These are phyloP conservation scores for Pistacia atlantica DNA, from an alignment of 345 rosid genomes.

Conservation along the genomic window DNA sequence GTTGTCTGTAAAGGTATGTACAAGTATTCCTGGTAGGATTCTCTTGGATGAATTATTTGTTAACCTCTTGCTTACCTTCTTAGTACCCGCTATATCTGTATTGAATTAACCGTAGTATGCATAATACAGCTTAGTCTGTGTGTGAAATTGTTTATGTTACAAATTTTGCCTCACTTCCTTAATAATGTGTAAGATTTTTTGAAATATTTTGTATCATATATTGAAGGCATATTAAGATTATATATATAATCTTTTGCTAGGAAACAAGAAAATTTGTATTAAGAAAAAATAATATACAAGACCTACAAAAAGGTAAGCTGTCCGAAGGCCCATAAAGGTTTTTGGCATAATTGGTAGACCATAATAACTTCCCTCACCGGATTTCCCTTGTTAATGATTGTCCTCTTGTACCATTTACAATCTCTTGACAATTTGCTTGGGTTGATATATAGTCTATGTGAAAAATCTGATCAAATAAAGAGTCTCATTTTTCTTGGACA, in stretches of 20 bases:
- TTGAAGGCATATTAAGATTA: neutral
- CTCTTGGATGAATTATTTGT: conserved; percentile 6
- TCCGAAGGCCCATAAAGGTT: too few relatives aligned
- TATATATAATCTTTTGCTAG: neutral
- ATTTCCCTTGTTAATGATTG: neutral
- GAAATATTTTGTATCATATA: neutral
- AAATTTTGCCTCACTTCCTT: neutral
- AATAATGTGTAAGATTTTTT: neutral
- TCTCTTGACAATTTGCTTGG: neutral
- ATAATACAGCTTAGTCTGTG: neutral
- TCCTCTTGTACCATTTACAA: neutral
- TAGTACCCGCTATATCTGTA: neutral
- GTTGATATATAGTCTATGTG: neutral
- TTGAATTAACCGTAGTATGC: neutral
- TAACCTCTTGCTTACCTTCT: neutral
- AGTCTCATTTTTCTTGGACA: neutral
- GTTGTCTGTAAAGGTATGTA: conserved; percentile 50
- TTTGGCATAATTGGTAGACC: neutral
- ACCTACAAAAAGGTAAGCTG: too few relatives aligned
- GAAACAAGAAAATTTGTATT: too few relatives aligned
- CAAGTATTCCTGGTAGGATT: neutral
- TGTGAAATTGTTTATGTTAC: neutral
- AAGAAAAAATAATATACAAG: too few relatives aligned
- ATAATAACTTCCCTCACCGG: neutral
- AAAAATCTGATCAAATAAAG: neutral